Percentiles rank a stretch among this genome's conserved stretches.
Conservation (phyloP, 2,329 filamentous ascomycete species). For the Sordariomycetes sp. region DNA sequence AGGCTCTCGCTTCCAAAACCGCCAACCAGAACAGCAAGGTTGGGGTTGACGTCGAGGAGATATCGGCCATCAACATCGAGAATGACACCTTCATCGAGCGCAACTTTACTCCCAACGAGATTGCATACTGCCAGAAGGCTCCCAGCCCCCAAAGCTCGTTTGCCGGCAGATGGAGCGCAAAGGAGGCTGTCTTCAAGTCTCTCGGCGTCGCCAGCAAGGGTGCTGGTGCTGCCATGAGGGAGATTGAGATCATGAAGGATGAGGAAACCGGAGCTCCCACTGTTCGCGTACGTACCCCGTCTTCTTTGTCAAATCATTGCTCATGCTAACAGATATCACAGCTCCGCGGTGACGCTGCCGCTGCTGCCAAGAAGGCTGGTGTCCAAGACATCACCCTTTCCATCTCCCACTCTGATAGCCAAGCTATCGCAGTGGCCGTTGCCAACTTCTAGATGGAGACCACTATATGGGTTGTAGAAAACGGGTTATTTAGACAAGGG, state of each 20-base stretch:
- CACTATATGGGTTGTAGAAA: conserved; percentile 2
- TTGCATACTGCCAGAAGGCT: conserved; percentile 75
- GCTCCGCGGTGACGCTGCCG: conserved; percentile 78
- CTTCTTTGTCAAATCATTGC: neutral
- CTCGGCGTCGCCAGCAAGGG: conserved; percentile 81
- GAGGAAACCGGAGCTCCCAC: conserved; percentile 73
- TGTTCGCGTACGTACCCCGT: conserved; percentile 61
- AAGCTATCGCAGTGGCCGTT: conserved; percentile 90
- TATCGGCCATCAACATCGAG: conserved; percentile 79
- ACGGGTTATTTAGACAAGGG: neutral
- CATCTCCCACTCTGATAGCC: conserved; percentile 90
- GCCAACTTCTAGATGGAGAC: conserved; percentile 61
- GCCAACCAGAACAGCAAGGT: conserved; percentile 59
- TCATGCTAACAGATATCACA: conserved; percentile 37
- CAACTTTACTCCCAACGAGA: conserved; percentile 83
- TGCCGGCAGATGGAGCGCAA: conserved; percentile 91
- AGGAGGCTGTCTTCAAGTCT: conserved; percentile 98
- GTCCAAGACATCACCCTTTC: conserved; percentile 86
- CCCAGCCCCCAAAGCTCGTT: conserved; percentile 81
- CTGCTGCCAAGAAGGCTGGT: conserved; percentile 75
- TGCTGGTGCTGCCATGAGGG: conserved; percentile 80
- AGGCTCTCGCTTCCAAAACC: conserved; percentile 61
- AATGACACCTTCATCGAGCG: conserved; percentile 92
- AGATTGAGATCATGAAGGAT: conserved; percentile 85
- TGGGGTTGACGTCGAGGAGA: conserved; percentile 88